Percentiles rank a stretch among this genome's conserved stretches.
Evolutionary conservation across 2,329 filamentous ascomycete genomes (phyloP).

Genomic region (Beauveria sp.): DNA sequence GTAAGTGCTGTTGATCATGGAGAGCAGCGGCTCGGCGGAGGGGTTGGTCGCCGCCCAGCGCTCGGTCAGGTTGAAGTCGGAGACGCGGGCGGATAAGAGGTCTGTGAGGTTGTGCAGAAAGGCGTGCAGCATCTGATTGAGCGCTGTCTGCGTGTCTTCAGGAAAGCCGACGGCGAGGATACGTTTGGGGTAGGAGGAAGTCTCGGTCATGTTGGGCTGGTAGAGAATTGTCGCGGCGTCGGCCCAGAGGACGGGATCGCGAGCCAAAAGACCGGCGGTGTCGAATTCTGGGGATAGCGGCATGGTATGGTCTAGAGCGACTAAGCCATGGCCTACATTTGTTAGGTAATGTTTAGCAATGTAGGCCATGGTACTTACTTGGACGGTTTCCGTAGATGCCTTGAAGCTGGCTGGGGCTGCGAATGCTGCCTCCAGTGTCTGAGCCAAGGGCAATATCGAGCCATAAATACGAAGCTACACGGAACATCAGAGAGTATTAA

Average conservation of each 20-base stretch:
- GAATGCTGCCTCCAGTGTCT: slow-evolving; percentile 39
- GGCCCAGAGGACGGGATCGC: slow-evolving; percentile 28
- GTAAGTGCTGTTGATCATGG: slow-evolving; percentile 27
- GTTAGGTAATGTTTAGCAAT: background rate
- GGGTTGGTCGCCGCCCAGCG: slow-evolving; percentile 20
- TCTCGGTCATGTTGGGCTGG: slow-evolving; percentile 24
- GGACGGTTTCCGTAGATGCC: slow-evolving; percentile 40
- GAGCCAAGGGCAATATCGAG: slow-evolving; percentile 36
- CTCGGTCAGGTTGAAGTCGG: slow-evolving; percentile 16
- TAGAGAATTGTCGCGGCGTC: slow-evolving; percentile 24
- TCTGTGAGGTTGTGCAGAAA: slow-evolving; percentile 21
- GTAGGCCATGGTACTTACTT: slow-evolving; percentile 12
- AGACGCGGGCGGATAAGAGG: slow-evolving; percentile 18
- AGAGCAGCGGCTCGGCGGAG: slow-evolving; percentile 13
- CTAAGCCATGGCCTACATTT: slow-evolving; percentile 23
- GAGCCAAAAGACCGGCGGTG: slow-evolving; percentile 34
- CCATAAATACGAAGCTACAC: slow-evolving; percentile 33
- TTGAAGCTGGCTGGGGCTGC: slow-evolving; percentile 34
- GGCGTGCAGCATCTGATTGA: slow-evolving; percentile 18
- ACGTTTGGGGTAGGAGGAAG: slow-evolving; percentile 21
- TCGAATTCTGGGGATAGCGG: slow-evolving; percentile 34
- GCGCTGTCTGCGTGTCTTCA: slow-evolving; percentile 3
- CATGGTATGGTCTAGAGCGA: slow-evolving; percentile 30
- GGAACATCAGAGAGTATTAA: background rate
- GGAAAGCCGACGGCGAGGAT: slow-evolving; percentile 25